Base-by-base conservation (phyloP, 352 stramenopile genomes). In the Sclerospora graminicola region DNA sequence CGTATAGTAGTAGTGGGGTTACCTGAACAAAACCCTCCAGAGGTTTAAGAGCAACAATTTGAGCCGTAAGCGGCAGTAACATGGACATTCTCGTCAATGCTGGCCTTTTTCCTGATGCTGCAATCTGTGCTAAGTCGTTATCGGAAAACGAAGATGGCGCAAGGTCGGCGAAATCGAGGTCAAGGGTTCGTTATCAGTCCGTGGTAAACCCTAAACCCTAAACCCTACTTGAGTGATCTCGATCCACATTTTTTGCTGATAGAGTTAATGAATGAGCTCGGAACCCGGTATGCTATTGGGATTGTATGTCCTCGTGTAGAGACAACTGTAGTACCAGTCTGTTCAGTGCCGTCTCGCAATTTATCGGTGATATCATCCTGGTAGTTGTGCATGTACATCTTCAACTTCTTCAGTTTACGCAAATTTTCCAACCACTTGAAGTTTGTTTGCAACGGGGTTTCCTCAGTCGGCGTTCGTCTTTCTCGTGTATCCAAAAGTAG, bases 1-100 rank as follows among this genome's bases (percentile, higher is more conserved):
- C 57, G 37, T 84, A 63, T 6, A 76, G 42, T 26, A 84, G 38
- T 8, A 84, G 57, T 20, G 60, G 57, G 11, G 57, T 67, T 26
- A 78, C 48, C 14, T 66, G 54, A 6, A 57, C 45, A 30, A 69
- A 74, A 2, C 43, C 50, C 18, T 74, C 66, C 7, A 78, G 53
- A 19, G 66, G 60, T 4, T 54, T 41, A 26, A 78, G 31, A 26
- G 74, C 66, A 38, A 78, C 58, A 18, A 69, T 38, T 13, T 71
- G 56, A 39, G 53, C 52, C 11, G 48, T 68, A 1, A 52, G 55
- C 0, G 66, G 62, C 6, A 78, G 41, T 27, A 52, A 60, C 45
- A 78, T 65, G 3, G 57, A 63, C 8, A 78, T 38, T 9, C 57
- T 45, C 1, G 56, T 53, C 14, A 70, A 47, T 26, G 38, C 41